These are phyloP conservation scores for Lentinula detonsa DNA, from an alignment of 768 basidiomycete genomes.

Conservation along the genomic window DNA sequence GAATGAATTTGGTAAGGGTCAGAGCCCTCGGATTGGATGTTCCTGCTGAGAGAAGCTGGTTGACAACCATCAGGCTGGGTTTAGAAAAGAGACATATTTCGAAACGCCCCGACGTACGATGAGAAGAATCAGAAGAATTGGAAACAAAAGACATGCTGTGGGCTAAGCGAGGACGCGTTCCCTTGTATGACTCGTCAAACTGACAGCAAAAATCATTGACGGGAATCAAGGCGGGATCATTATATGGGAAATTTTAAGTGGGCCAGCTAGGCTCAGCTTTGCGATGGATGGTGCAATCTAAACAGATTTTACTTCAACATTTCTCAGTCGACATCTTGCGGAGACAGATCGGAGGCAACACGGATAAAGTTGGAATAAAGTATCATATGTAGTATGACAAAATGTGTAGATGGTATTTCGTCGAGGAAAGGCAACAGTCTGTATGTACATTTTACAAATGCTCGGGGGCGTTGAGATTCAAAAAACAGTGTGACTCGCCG, in stretches of 20 bases:
- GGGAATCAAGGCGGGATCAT: neutral
- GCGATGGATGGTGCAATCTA: neutral
- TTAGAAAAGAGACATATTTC: neutral
- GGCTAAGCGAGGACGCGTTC: neutral
- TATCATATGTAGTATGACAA: neutral
- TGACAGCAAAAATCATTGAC: neutral
- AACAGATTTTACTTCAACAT: neutral
- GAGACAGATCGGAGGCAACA: neutral
- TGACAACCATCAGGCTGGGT: neutral
- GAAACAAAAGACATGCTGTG: neutral
- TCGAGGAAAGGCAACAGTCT: neutral
- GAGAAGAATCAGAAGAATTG: neutral
- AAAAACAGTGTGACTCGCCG: no score
- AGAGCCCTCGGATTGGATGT: conserved; percentile 35
- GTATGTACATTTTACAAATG: no score
- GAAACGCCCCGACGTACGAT: neutral
- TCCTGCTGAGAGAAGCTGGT: conserved; percentile 55
- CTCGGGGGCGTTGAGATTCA: no score
- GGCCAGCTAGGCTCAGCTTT: neutral
- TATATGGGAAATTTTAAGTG: neutral
- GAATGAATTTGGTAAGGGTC: conserved; percentile 58
- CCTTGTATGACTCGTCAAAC: neutral
- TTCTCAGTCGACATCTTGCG: neutral
- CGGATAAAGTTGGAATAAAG: neutral
- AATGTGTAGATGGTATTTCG: neutral